phyloP scores from a whole-genome alignment of 306 rosid species.

The Boehmeria nivea region DNA sequence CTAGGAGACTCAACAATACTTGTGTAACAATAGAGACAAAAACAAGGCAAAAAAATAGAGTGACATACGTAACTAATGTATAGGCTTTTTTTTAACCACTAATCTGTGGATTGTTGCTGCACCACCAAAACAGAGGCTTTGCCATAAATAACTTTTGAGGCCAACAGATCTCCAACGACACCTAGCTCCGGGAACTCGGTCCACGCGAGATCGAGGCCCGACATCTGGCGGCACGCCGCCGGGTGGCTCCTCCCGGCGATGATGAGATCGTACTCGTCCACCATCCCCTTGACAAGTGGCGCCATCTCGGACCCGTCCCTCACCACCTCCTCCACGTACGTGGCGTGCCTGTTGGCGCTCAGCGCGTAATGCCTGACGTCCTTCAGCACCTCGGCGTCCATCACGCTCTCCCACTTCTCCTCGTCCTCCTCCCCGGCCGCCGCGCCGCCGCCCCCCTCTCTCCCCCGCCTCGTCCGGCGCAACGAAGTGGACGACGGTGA shows the following conservation, averaged over 20 bases:
- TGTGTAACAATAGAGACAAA: too few species aligned
- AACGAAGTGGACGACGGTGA: slow-evolving; percentile 23
- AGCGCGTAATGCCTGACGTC: background rate
- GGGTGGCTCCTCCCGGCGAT: slow-evolving; percentile 55
- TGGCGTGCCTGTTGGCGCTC: background rate
- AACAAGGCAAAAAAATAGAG: too few species aligned
- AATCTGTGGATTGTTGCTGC: slow-evolving; percentile 40
- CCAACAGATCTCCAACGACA: slow-evolving; percentile 52
- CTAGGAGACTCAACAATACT: too few species aligned
- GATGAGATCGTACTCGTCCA: slow-evolving; percentile 37
- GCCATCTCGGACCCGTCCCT: slow-evolving; percentile 9
- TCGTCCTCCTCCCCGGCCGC: background rate
- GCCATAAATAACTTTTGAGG: slow-evolving; percentile 38
- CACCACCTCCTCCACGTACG: slow-evolving; percentile 9
- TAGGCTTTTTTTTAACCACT: background rate
- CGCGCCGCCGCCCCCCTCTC: slow-evolving; percentile 4
- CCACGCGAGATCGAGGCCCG: slow-evolving; percentile 52
- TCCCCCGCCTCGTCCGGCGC: background rate
- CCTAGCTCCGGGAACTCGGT: slow-evolving; percentile 70
- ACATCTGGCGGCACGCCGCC: slow-evolving; percentile 32
- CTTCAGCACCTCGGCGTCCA: slow-evolving; percentile 22
- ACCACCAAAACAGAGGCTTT: slow-evolving; percentile 48
- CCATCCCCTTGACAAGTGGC: slow-evolving; percentile 6
- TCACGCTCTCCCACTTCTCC: slow-evolving; percentile 13
- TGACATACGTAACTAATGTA: too few species aligned